Conservation (phyloP, 164 flowering plant genomes). For the Hamamelis virginiana region DNA sequence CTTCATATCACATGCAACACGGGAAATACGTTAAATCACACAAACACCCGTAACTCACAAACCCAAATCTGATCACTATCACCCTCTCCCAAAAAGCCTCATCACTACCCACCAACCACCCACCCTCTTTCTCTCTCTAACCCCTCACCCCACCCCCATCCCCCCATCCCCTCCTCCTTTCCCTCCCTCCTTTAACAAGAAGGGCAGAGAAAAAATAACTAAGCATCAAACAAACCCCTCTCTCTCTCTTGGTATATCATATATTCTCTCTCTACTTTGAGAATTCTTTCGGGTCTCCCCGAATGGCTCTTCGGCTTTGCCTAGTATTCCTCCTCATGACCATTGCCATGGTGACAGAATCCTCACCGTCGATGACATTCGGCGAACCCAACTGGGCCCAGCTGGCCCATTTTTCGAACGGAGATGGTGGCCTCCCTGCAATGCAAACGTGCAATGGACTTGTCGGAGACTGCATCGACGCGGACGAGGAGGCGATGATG, state of each 20-base stretch:
- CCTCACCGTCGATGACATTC: constrained; percentile 2
- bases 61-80: background rate
- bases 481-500: constrained; percentile 28
- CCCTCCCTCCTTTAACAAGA: constrained; percentile 1
- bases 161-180: background rate
- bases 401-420: background rate
- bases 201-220: background rate
- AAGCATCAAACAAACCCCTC: constrained; percentile 2
- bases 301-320: constrained; percentile 11
- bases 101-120: background rate
- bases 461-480: constrained; percentile 25
- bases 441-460: constrained; percentile 10
- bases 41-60: background rate
- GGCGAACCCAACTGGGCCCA: constrained; percentile 1
- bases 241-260: background rate
- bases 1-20: constrained; percentile 5
- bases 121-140: background rate
- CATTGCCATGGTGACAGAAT: constrained; percentile 12
- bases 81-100: background rate
- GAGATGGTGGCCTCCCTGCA: background rate
- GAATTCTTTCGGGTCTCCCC: background rate
- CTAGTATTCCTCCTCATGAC: constrained; percentile 20
- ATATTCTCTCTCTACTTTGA: background rate
- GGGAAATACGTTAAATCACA: constrained; percentile 5
- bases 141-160: background rate